Evolutionary conservation across 106 monocot genomes (phyloP).

Genomic region (Acorus calamus): DNA sequence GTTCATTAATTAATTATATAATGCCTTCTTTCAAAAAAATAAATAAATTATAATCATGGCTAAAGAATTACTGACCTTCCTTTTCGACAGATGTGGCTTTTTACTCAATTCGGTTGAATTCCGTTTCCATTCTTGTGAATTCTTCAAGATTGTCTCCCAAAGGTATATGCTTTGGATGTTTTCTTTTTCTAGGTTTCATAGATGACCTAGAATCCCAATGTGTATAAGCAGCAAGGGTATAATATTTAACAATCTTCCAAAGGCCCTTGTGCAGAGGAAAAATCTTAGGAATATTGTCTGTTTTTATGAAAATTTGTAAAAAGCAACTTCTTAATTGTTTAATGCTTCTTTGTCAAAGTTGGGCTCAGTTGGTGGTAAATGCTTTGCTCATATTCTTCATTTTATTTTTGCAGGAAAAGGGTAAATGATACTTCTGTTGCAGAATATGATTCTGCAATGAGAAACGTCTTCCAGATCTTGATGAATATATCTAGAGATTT

Average conservation of each 20-base stretch:
- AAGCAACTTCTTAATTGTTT: too few species aligned
- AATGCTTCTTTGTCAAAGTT: too few species aligned
- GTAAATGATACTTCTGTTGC: constrained; percentile 48
- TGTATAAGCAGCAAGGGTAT: too few species aligned
- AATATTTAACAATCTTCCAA: too few species aligned
- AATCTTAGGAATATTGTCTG: too few species aligned
- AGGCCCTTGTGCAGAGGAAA: too few species aligned
- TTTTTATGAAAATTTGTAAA: too few species aligned
- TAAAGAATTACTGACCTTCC: constrained; percentile 4
- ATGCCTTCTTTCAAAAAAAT: too few species aligned
- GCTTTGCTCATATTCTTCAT: constrained; percentile 1
- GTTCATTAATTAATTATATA: too few species aligned
- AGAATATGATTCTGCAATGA: constrained; percentile 82
- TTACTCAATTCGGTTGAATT: constrained; percentile 80
- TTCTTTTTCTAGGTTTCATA: background rate
- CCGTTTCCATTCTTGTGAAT: constrained; percentile 90
- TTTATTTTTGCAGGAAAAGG: constrained; percentile 54
- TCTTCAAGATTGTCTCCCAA: constrained; percentile 83
- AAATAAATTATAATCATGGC: too few species aligned
- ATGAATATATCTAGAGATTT: constrained; percentile 65
- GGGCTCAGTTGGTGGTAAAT: too few species aligned
- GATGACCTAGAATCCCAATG: too few species aligned
- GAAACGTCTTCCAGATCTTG: constrained; percentile 57
- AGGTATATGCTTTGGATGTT: constrained; percentile 37
- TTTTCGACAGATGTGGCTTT: constrained; percentile 64